phyloP scores from a whole-genome alignment of 2,329 filamentous ascomycete species.

The Penicillium rolfsii region DNA sequence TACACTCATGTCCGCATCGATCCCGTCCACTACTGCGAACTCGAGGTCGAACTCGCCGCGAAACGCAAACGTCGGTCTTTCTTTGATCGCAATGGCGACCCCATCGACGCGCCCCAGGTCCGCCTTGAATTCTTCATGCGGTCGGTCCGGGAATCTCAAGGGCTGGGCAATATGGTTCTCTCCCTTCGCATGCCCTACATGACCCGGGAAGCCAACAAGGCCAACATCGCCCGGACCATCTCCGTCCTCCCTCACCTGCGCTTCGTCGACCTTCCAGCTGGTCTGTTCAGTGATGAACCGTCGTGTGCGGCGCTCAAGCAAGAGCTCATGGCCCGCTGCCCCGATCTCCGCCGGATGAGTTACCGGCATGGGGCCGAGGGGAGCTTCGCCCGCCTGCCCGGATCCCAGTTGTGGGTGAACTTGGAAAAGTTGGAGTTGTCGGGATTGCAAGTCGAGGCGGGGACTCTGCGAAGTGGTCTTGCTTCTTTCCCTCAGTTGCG shows the following conservation, averaged over 20 bases:
- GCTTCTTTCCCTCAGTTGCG: constrained; percentile 67
- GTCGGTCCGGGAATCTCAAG: constrained; percentile 76
- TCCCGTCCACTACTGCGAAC: constrained; percentile 89
- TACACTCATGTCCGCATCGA: constrained; percentile 92
- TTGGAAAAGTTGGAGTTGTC: constrained; percentile 48
- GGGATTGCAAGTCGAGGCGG: constrained; percentile 42
- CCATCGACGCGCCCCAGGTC: constrained; percentile 75
- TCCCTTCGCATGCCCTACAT: constrained; percentile 93
- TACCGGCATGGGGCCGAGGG: constrained; percentile 79
- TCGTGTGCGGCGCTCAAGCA: constrained; percentile 75
- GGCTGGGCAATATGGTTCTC: constrained; percentile 69
- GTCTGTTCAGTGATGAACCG: constrained; percentile 79
- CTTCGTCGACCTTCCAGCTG: constrained; percentile 89
- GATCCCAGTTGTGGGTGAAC: constrained; percentile 53
- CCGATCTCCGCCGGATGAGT: constrained; percentile 84
- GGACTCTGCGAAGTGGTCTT: constrained; percentile 68
- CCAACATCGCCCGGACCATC: constrained; percentile 81
- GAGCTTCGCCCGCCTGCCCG: constrained; percentile 70
- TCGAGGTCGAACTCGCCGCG: constrained; percentile 79
- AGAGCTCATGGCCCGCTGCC: constrained; percentile 81
- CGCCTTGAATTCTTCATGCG: constrained; percentile 79
- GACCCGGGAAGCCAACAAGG: constrained; percentile 84
- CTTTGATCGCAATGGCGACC: constrained; percentile 75
- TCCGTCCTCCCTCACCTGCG: constrained; percentile 81
- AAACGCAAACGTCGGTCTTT: constrained; percentile 73